Conservation (phyloP, 2,329 filamentous ascomycete species). For the Coniochaeta hoffmannii region DNA sequence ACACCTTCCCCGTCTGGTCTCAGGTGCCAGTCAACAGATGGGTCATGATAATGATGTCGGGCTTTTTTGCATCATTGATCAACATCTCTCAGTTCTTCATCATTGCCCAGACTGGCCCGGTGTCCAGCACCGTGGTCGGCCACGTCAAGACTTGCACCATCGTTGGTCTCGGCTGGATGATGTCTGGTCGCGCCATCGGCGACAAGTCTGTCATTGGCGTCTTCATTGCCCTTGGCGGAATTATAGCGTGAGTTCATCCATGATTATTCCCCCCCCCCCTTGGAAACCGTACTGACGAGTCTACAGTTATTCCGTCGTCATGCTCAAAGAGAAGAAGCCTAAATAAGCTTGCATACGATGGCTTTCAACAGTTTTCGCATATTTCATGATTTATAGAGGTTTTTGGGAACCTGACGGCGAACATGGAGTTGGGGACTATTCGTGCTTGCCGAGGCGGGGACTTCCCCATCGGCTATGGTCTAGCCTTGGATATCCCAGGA, state of each 20-base stretch:
- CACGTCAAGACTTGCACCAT: slow-evolving; percentile 61
- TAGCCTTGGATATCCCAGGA: too few relatives aligned
- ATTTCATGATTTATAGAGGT: not conserved
- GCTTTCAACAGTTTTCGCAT: not conserved
- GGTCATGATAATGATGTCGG: slow-evolving; percentile 54
- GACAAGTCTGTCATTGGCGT: slow-evolving; percentile 50
- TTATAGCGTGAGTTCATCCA: slow-evolving; percentile 41
- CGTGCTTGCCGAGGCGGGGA: too few relatives aligned
- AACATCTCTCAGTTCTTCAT: slow-evolving; percentile 60
- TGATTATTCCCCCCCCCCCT: slow-evolving; percentile 22
- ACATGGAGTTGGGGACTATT: not conserved
- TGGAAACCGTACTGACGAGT: slow-evolving; percentile 4
- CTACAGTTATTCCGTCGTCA: slow-evolving; percentile 22
- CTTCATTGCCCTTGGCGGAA: slow-evolving; percentile 47
- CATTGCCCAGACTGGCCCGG: slow-evolving; percentile 52
- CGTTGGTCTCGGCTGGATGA: slow-evolving; percentile 55
- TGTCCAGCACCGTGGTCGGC: slow-evolving; percentile 59
- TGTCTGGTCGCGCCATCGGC: slow-evolving; percentile 45
- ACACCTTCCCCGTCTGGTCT: slow-evolving; percentile 51
- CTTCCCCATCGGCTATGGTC: too few relatives aligned
- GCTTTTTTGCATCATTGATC: slow-evolving; percentile 55
- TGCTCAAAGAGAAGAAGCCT: slow-evolving; percentile 17
- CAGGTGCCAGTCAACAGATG: slow-evolving; percentile 43
- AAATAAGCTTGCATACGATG: not conserved
- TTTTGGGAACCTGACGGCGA: slow-evolving; percentile 12